Conservation (phyloP, 768 basidiomycete genomes). For the Lentinula edodes region DNA sequence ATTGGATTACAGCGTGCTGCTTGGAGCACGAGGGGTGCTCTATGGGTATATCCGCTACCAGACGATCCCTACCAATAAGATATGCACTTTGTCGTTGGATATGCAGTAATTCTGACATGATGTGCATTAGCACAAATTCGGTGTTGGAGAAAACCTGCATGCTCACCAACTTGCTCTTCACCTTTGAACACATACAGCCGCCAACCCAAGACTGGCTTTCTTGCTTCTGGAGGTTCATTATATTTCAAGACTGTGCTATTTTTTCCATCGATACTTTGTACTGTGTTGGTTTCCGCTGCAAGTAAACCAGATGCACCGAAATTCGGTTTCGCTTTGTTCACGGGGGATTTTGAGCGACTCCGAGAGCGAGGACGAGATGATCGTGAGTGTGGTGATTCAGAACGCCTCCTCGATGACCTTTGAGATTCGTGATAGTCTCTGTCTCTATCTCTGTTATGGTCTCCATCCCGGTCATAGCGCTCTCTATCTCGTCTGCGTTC, state of each 20-base stretch:
- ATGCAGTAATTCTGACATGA: constrained; percentile 71
- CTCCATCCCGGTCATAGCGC: constrained; percentile 34
- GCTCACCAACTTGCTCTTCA: constrained; percentile 78
- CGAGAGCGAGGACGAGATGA: constrained; percentile 29
- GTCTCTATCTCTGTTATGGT: constrained; percentile 38
- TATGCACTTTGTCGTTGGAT: constrained; percentile 94
- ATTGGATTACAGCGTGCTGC: constrained; percentile 96
- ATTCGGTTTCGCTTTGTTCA: constrained; percentile 79
- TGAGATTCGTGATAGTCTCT: constrained; percentile 23
- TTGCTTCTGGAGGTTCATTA: constrained; percentile 96
- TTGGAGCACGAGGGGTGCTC: constrained; percentile 98
- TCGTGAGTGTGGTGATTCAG: constrained; percentile 50
- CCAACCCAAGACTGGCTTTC: constrained; percentile 89
- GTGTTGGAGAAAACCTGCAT: constrained; percentile 20
- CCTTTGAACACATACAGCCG: constrained; percentile 97
- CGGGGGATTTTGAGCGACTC: constrained; percentile 40
- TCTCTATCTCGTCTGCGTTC: constrained; percentile 41
- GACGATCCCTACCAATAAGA: constrained; percentile 83
- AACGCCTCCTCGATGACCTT: constrained; percentile 37
- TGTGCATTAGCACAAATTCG: not conserved
- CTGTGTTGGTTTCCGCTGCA: constrained; percentile 94
- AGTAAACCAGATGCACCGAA: constrained; percentile 85
- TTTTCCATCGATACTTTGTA: constrained; percentile 68
- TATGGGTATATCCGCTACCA: constrained; percentile 81
- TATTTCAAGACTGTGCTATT: constrained; percentile 83